Conservation (phyloP, 805 yeast species). For the Kuraishia piskuri region DNA sequence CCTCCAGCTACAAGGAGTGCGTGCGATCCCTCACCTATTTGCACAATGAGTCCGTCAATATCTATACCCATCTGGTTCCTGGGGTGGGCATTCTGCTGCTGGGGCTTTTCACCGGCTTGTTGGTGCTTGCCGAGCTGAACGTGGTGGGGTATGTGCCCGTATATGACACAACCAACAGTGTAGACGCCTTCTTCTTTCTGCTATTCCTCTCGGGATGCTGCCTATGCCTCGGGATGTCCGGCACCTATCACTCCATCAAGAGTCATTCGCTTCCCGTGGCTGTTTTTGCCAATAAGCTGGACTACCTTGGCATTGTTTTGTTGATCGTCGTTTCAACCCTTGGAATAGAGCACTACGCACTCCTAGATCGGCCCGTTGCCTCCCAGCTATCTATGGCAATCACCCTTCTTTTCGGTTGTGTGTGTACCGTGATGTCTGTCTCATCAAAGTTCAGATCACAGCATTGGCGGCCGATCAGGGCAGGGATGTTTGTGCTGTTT, state of each 20-base stretch:
- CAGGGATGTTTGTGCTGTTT: conserved; percentile 69
- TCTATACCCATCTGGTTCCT: conserved; percentile 43
- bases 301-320: conserved; percentile 46
- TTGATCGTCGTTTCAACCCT: conserved; percentile 40
- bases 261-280: conserved; percentile 37
- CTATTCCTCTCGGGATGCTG: conserved; percentile 38
- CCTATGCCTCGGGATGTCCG: conserved; percentile 37
- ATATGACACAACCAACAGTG: conserved; percentile 15
- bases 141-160: conserved; percentile 15
- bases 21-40: conserved; percentile 32
- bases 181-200: conserved; percentile 31
- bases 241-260: conserved; percentile 41
- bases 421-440: conserved; percentile 58
- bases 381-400: conserved; percentile 30
- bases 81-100: conserved; percentile 21
- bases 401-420: conserved; percentile 45
- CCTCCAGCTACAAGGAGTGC: conserved; percentile 30
- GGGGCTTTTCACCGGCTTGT: conserved; percentile 5
- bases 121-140: conserved; percentile 17
- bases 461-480: conserved; percentile 68
- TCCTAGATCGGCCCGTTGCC: conserved; percentile 32
- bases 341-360: conserved; percentile 27
- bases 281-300: conserved; percentile 39
- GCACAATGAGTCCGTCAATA: conserved; percentile 47
- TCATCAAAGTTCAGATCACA: conserved; percentile 59